Conservation (phyloP, 2,329 filamentous ascomycete species). For the Ampelomyces quisqualis region DNA sequence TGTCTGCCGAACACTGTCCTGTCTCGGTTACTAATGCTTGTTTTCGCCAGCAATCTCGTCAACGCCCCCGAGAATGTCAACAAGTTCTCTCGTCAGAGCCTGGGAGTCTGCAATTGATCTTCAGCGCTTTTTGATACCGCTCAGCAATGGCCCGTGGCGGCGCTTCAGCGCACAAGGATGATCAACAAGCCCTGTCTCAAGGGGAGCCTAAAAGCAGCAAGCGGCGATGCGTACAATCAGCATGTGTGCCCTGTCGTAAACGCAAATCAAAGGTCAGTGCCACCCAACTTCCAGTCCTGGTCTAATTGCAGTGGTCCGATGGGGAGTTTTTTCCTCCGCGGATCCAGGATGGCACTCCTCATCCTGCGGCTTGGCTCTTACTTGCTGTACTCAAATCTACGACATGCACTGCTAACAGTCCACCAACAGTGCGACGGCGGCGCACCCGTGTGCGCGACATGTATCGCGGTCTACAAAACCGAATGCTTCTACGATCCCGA, state of each 20-base stretch:
- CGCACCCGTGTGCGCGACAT: constrained; percentile 53
- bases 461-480: constrained; percentile 53
- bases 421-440: constrained; percentile 52
- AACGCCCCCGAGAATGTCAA: no score
- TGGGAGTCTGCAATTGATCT: constrained; percentile 10
- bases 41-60: not conserved
- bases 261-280: constrained; percentile 52
- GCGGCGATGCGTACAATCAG: constrained; percentile 41
- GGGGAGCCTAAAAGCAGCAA: constrained; percentile 35
- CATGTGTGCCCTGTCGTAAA: constrained; percentile 54
- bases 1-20: constrained; percentile 2
- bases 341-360: constrained; percentile 9
- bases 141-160: constrained; percentile 35
- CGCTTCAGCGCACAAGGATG: constrained; percentile 22
- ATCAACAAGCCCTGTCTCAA: constrained; percentile 19
- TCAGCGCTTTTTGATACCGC: constrained; percentile 10
- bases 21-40: no score
- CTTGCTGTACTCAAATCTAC: constrained; percentile 1
- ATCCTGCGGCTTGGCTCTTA: constrained; percentile 2
- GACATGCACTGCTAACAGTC: constrained; percentile 15
- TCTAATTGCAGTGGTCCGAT: not conserved
- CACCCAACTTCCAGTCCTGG: no score
- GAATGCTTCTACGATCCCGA: constrained; percentile 54
- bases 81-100: constrained; percentile 21
- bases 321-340: constrained; percentile 27